Evolutionary conservation across 2,329 filamentous ascomycete genomes (phyloP).

Genomic region (Alternaria panax): DNA sequence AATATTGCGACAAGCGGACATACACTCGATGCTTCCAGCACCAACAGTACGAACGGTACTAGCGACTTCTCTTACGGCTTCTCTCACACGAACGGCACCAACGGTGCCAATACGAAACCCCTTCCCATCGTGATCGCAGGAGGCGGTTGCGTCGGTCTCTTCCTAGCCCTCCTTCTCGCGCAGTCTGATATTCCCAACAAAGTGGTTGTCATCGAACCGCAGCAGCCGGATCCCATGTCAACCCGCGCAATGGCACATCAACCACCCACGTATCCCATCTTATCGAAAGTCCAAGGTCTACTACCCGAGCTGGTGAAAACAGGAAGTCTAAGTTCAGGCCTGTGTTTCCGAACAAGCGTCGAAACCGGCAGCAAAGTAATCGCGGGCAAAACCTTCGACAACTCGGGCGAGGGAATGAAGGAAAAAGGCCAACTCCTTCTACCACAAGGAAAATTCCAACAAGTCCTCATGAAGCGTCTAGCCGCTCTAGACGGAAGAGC

Average conservation of each 20-base stretch:
- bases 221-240: conserved; percentile 33
- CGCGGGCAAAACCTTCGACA: conserved; percentile 35
- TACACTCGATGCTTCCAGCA: neutral
- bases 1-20: neutral
- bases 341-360: conserved; percentile 42
- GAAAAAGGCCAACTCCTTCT: conserved; percentile 37
- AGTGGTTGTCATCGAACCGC: conserved; percentile 46
- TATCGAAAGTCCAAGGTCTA: conserved; percentile 46
- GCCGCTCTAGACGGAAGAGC: conserved; percentile 11
- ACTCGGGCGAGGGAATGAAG: conserved; percentile 29
- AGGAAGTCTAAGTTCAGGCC: conserved; percentile 30
- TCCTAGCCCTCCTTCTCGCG: conserved; percentile 51
- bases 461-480: conserved; percentile 34
- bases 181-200: conserved; percentile 43
- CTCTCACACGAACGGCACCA: neutral
- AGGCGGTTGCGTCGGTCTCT: conserved; percentile 52
- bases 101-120: neutral
- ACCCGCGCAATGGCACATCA: conserved; percentile 55
- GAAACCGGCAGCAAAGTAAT: conserved; percentile 36
- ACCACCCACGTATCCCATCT: conserved; percentile 51
- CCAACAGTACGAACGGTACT: neutral
- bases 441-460: conserved; percentile 44
- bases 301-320: conserved; percentile 45
- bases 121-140: conserved; percentile 50
- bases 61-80: neutral